phyloP scores from a whole-genome alignment of 1,139 yeast species.

The Saccharomyces uvarum region DNA sequence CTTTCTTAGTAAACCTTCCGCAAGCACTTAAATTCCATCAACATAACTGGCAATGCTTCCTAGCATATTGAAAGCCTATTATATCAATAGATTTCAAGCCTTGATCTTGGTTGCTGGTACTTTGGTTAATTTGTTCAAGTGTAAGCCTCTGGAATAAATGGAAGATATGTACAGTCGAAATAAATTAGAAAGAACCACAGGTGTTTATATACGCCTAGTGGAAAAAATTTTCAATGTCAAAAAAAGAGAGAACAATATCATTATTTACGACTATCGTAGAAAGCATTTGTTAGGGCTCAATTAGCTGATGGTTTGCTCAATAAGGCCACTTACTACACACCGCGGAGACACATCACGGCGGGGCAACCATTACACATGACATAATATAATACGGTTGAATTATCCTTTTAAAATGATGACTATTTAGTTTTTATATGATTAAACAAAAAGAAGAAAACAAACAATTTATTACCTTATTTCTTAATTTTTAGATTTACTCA shows the following conservation, averaged over 20 bases:
- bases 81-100: background rate
- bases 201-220: background rate
- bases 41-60: constrained; percentile 1
- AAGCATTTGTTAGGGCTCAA: background rate
- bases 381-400: background rate
- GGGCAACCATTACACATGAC: background rate
- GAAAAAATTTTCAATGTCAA: background rate
- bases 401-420: background rate
- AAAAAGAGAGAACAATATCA: background rate
- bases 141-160: too few relatives aligned
- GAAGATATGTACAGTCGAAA: too few relatives aligned
- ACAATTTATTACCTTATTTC: constrained; percentile 5
- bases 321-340: background rate
- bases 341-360: background rate
- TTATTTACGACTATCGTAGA: background rate
- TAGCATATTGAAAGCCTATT: background rate
- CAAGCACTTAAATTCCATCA: background rate
- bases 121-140: too few relatives aligned
- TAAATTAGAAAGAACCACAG: too few relatives aligned
- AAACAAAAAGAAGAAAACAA: background rate
- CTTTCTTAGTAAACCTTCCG: background rate
- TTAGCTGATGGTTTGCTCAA: background rate
- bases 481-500: constrained; percentile 35
- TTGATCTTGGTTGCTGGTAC: too few relatives aligned
- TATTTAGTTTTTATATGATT: background rate